Base-by-base conservation (phyloP, 257 asterid genomes). In the Paulownia fortunei region DNA sequence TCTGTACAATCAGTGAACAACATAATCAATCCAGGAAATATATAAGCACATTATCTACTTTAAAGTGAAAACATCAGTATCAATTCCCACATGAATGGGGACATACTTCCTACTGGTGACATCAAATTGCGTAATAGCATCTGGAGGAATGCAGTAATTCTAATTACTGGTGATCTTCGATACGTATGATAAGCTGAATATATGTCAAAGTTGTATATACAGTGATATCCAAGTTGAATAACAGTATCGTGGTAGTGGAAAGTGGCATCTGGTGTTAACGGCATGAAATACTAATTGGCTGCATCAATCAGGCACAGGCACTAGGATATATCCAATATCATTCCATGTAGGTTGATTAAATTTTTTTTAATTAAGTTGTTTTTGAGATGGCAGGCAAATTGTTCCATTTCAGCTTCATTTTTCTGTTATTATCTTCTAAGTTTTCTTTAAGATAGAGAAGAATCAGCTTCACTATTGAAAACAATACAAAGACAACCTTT, bases 1-100 rank as follows among this genome's bases (percentile, higher is more conserved):
- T 63, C 82, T 78, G 83, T 62, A 69, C 52, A 36, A 42, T 64
- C 61, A 52, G 65, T 18, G 24, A 27, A 37, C 75, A 55, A 72
- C 72, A 30, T 72, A 56, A 62, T 73, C 76, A 72, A 74, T 23
- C 54, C 44, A 77, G 6, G 21, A 37, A 46, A 59, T 8, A 27
- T 24, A 46, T 11, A 23, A 44, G 64, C 36, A 42, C 66, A 37
- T 59, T 2, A 32, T 64, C 9, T 69, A 23, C 7, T 42, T 15
- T 21, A 70, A 24, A 9, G 18, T 13, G 21, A 49, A 49, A 49
- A 3, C 4, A 26, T 67, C 12, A 46, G 24, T 19, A n/a, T 65
- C 8, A 19, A 19, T 54, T 54, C 6, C 26, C 27, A 21, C 26
- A 9, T 24, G 36, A 8, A 23, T 11, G 36, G 64, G 0, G 34